phyloP scores from a whole-genome alignment of 495 filamentous ascomycete species.

The Cairneyella variabilis region DNA sequence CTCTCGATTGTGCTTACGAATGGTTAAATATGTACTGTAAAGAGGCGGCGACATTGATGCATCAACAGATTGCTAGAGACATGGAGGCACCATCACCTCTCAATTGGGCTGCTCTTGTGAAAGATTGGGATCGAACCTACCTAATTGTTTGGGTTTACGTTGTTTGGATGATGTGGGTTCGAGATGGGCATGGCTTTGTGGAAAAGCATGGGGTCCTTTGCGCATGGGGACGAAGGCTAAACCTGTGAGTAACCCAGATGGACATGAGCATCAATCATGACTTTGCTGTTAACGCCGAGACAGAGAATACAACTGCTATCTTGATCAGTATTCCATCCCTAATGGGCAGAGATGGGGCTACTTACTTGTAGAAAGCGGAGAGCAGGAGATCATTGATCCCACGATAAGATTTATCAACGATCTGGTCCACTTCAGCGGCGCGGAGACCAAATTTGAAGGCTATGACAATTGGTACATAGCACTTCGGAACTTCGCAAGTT shows the following conservation, averaged over 20 bases:
- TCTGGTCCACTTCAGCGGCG: no score
- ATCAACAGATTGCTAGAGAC: conserved; percentile 15
- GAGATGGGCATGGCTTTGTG: conserved; percentile 11
- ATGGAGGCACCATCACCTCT: conserved; percentile 20
- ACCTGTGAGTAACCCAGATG: background rate
- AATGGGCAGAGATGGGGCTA: no score
- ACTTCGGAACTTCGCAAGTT: conserved; percentile 17
- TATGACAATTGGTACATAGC: no score
- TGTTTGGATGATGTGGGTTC: conserved; percentile 13
- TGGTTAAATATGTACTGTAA: conserved; percentile 9
- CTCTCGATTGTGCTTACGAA: conserved; percentile 17
- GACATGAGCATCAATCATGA: background rate
- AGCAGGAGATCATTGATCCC: conserved; percentile 8
- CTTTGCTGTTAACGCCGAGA: background rate
- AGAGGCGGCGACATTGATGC: background rate
- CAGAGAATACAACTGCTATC: background rate
- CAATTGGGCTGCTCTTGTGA: conserved; percentile 16
- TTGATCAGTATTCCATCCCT: no score
- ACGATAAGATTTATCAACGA: conserved; percentile 6
- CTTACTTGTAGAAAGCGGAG: background rate
- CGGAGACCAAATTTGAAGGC: no score
- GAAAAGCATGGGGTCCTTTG: background rate
- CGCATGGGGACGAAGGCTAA: conserved; percentile 4
- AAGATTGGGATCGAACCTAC: conserved; percentile 23
- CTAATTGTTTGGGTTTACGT: conserved; percentile 20